Evolutionary conservation across 139 green algal species (phyloP).

Genomic region (Haematococcus lacustris): DNA sequence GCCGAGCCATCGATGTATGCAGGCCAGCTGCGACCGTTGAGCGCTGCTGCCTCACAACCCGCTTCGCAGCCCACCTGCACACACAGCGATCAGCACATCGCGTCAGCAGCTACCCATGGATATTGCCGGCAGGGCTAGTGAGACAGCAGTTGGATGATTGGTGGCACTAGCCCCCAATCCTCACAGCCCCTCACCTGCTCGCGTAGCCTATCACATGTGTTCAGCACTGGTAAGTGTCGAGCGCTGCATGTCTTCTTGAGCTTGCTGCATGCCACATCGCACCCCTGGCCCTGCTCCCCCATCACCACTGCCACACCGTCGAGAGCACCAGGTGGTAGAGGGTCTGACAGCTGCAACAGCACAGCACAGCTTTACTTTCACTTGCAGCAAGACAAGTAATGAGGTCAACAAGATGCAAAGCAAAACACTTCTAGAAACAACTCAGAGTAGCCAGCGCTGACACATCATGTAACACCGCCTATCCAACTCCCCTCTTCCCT

Average conservation of each 20-base stretch:
- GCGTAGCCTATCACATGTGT: slow-evolving; percentile 63
- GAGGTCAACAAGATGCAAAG: too few species aligned
- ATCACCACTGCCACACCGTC: slow-evolving; percentile 25
- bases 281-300: slow-evolving; percentile 27
- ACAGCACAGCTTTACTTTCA: not conserved
- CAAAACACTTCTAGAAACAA: too few species aligned
- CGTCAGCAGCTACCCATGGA: not conserved
- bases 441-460: too few species aligned
- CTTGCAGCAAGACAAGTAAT: not conserved
- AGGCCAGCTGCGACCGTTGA: slow-evolving; percentile 23
- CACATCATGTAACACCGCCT: too few species aligned
- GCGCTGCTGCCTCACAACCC: slow-evolving; percentile 17
- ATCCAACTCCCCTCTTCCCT: too few species aligned
- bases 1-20: slow-evolving; percentile 47
- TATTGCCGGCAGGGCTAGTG: not conserved
- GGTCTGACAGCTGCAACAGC: slow-evolving; percentile 34
- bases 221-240: slow-evolving; percentile 41
- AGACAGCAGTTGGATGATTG: not conserved
- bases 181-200: slow-evolving; percentile 48
- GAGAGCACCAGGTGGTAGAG: slow-evolving; percentile 30
- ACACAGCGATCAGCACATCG: not conserved
- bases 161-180: slow-evolving; percentile 11
- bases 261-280: slow-evolving; percentile 34
- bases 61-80: slow-evolving; percentile 14
- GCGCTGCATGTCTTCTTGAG: slow-evolving; percentile 26